Base-by-base conservation (phyloP, 805 yeast genomes). In the Candida boidinii region DNA sequence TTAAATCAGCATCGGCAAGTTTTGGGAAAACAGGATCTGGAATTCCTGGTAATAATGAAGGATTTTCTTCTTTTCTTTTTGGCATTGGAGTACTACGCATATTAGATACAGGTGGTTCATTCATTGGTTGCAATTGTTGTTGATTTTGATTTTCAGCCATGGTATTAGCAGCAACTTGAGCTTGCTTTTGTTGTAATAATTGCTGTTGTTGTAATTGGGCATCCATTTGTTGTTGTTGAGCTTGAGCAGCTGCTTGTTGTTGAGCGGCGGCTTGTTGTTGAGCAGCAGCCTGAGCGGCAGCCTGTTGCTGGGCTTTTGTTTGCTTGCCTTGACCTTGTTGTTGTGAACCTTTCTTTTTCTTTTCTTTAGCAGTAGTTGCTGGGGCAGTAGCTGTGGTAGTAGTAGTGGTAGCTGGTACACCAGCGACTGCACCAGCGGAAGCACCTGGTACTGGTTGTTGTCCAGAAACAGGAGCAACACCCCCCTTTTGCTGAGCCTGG, bases 21-120 rank as follows among this genome's bases (percentile, higher is more conserved):
- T 76, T 54, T 40, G 70, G 62, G 20, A 69, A 78, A 13, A 80
- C 72, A 2, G 95, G 95, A 50, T 86, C 94, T 1, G 95, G 94
- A 17, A 82, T 69, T 12, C 86, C 84, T 1, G 96, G 90, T 4
- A 86, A 79, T 35, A 87, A 64, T 9, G 88, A 76, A 3, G 94
- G 88, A 39, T 55, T 49, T 47, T 66, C 52, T 46, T 68, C 66
- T 18, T 44, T 46, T 16, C 46, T 45, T 22, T 38, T 38, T 23
- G 42, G 39, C 15, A 43, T 29, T 10, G 48, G 38, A 6, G 56
- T 28, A 23, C 55, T 58, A 31, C 78, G 64, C 23, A 70, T 32
- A 36, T 68, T 64, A 1, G 78, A 70, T 26, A 62, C 62, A 28
- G 69, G 71, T 10, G 68, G 65, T 39, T 70, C 76, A 19, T 28